Base-by-base conservation (phyloP, 495 filamentous ascomycete genomes). In the Xylaria curta region DNA sequence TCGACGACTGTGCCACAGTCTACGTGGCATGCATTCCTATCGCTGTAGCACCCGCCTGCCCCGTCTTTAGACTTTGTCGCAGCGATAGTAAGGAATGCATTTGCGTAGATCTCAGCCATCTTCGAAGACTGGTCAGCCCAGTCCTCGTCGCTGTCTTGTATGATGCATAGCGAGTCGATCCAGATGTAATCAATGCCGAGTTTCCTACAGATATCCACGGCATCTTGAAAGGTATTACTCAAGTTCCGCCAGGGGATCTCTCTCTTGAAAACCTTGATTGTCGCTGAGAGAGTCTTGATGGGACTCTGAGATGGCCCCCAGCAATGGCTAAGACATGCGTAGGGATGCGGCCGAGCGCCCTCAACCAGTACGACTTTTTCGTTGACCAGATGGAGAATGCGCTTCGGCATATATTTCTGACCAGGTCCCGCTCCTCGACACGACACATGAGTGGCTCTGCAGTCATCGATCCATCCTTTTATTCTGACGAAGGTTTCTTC, bases 81-180 rank as follows among this genome's bases (percentile, higher is more conserved):
- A 1, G 54, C 54, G 24, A 69, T 36, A 6, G 67, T 69, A 1
- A 61, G 19, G 38, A 61, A 62, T 1, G 67, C 67, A 24, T 61
- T 58, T 1, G 21, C 51, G 24, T 54, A 54, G 0, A 54, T 54
- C 10, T 24, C 51, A 0, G 51, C 51, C 51, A 54, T 54, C 1
- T 28, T 54, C 1, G 51, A 9, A 24, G 51, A 54, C 21, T 69
- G 49, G 7, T 69, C 54, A 10, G 69, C 56, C 69, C 74, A 76
- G 64, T 78, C 71, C 12, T 74, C 73, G 4, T 54, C 46, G 61
- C 72, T 73, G 69, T 81, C 76, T 69, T 81, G 76, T 3, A 78
- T 47, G 36, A 81, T 81, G 73, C 79, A 81, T 13, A 80, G 70
- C n/a, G 70, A 75, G 63, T 81, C 79, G 17, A 81, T 75, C 80